Evolutionary conservation across 2,329 filamentous ascomycete species (phyloP).

Genomic region (Cylindrodendrum hubeiense): DNA sequence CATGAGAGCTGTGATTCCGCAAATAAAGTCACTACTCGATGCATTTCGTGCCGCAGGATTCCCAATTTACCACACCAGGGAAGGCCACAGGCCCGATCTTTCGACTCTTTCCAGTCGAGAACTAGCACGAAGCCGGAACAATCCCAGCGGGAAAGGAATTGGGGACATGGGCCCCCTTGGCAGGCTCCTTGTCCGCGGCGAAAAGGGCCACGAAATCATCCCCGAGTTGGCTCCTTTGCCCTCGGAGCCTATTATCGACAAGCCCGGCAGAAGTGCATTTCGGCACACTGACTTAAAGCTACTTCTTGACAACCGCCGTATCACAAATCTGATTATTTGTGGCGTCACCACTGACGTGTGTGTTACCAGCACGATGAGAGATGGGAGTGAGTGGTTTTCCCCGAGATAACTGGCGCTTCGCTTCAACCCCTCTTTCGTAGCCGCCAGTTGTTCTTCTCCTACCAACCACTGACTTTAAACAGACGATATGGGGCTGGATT

Average conservation of each 20-base stretch:
- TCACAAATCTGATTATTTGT: constrained; percentile 6
- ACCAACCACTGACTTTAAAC: too few species aligned
- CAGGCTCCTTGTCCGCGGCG: constrained; percentile 2
- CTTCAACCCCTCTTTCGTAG: too few species aligned
- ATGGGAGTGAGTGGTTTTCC: neutral
- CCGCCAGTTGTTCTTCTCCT: too few species aligned
- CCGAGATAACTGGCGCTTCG: too few species aligned
- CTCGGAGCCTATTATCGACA: constrained; percentile 12
- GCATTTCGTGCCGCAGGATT: neutral
- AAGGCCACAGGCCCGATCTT: constrained; percentile 7
- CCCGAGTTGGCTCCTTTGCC: neutral
- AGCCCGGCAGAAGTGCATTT: constrained; percentile 15
- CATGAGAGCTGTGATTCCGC: neutral
- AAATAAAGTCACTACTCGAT: neutral
- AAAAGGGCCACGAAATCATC: constrained; percentile 11
- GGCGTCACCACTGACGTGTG: constrained; percentile 11
- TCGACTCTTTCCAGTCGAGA: constrained; percentile 6
- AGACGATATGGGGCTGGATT: constrained; percentile 10
- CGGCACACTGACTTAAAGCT: constrained; percentile 9
- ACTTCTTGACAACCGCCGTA: constrained; percentile 2
- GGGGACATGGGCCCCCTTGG: constrained; percentile 5
- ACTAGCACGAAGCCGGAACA: constrained; percentile 1
- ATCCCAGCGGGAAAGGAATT: constrained; percentile 4
- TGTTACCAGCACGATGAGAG: constrained; percentile 11
- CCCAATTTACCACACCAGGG: constrained; percentile 5